These are phyloP conservation scores for Priceomyces medius DNA, from an alignment of 805 yeast genomes.

Conservation along the genomic window DNA sequence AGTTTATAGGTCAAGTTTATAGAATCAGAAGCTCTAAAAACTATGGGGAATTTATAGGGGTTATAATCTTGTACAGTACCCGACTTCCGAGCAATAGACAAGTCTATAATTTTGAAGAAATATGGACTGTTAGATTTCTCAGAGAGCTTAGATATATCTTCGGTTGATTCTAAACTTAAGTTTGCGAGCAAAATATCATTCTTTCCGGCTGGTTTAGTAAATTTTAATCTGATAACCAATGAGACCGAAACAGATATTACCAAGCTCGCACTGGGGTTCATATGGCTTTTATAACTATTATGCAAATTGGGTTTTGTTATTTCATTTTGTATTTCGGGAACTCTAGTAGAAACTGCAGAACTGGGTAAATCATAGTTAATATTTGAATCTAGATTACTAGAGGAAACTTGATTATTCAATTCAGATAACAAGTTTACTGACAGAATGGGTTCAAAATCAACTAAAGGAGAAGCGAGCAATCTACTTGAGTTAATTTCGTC, in stretches of 20 bases:
- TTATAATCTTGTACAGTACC: slow-evolving; percentile 26
- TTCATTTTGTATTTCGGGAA: neutral
- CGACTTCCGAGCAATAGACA: slow-evolving; percentile 25
- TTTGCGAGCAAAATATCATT: slow-evolving; percentile 46
- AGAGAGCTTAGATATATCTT: slow-evolving; percentile 24
- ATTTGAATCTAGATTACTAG: neutral
- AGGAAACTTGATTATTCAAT: slow-evolving; percentile 12
- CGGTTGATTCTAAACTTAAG: slow-evolving; percentile 48
- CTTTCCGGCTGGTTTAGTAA: slow-evolving; percentile 50
- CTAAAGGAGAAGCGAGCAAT: slow-evolving; percentile 9
- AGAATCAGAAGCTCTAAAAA: slow-evolving; percentile 27
- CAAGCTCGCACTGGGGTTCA: slow-evolving; percentile 10
- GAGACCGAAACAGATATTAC: slow-evolving; percentile 35
- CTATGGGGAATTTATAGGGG: slow-evolving; percentile 24
- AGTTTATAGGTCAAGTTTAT: slow-evolving; percentile 36
- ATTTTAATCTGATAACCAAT: slow-evolving; percentile 45
- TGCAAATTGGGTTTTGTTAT: neutral
- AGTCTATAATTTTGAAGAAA: slow-evolving; percentile 20
- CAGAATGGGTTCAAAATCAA: slow-evolving; percentile 18
- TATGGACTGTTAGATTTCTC: slow-evolving; percentile 12
- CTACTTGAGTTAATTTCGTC: neutral
- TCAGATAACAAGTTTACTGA: slow-evolving; percentile 16
- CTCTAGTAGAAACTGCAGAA: neutral
- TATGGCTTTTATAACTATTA: neutral
- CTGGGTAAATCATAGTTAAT: slow-evolving; percentile 3